A percentile compares a stretch with the other conserved stretches of the same genome.
These are phyloP conservation scores for Populus hybrid DNA, from an alignment of 441 rosid species.

Conservation along the genomic window DNA sequence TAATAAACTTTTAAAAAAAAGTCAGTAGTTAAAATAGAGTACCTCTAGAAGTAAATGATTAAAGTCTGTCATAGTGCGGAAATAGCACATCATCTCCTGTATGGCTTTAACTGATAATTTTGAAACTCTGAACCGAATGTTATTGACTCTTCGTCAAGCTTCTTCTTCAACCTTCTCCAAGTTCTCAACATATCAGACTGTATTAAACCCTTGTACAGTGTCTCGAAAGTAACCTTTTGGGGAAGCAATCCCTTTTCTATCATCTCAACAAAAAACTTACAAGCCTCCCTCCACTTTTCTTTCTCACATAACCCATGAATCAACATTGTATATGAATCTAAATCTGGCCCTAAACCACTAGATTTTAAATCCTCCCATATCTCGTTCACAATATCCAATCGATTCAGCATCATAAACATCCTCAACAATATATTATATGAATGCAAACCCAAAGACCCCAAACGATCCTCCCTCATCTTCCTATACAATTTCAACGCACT, in stretches of 20 bases:
- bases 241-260: constrained; percentile 89
- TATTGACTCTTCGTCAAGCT: constrained; percentile 74
- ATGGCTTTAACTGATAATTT: constrained; percentile 66
- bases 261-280: constrained; percentile 84
- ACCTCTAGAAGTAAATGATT: not conserved
- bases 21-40: not conserved
- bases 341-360: constrained; percentile 65
- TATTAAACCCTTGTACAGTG: constrained; percentile 68
- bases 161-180: constrained; percentile 92
- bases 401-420: constrained; percentile 54
- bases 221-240: constrained; percentile 80
- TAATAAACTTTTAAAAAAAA: not conserved
- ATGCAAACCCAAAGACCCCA: constrained; percentile 46
- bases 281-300: constrained; percentile 76
- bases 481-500: constrained; percentile 67
- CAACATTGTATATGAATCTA: constrained; percentile 75
- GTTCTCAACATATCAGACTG: constrained; percentile 87
- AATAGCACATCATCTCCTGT: constrained; percentile 47
- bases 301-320: constrained; percentile 70
- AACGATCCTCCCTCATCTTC: constrained; percentile 53
- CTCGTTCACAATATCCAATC: constrained; percentile 52
- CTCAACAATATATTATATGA: constrained; percentile 65
- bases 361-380: constrained; percentile 72
- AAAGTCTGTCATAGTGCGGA: not conserved
- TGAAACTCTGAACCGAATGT: constrained; percentile 76